phyloP scores from a whole-genome alignment of 495 filamentous ascomycete genomes.

The Talaromyces nanjingensis region DNA sequence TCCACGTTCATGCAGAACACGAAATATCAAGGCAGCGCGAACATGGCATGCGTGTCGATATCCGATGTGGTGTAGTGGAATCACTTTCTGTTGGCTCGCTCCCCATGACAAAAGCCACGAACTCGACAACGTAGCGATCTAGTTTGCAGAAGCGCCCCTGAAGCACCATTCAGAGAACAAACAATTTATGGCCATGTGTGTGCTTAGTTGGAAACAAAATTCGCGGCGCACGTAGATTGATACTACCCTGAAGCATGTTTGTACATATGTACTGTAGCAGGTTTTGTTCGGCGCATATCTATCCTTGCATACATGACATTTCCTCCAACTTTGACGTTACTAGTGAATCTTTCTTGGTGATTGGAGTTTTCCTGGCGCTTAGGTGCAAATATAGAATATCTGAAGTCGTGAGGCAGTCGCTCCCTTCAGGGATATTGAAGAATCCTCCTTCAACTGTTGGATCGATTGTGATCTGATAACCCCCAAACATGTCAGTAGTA shows the following conservation, averaged over 20 bases:
- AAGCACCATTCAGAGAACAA: background rate
- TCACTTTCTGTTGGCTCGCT: background rate
- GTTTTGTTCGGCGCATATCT: background rate
- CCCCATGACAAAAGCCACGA: background rate
- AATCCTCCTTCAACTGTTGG: background rate
- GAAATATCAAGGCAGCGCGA: background rate
- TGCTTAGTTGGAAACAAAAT: background rate
- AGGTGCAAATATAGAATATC: background rate
- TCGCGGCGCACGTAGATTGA: background rate
- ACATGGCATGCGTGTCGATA: constrained; percentile 1
- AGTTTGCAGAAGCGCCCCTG: background rate
- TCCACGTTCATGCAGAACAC: background rate
- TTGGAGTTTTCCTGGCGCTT: background rate
- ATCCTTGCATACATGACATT: background rate
- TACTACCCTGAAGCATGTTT: background rate
- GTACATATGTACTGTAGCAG: background rate
- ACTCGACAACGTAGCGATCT: background rate
- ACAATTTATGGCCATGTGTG: background rate
- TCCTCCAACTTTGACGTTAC: background rate
- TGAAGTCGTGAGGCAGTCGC: background rate
- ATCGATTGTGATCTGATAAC: background rate
- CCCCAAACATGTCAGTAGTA: background rate
- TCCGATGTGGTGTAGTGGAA: constrained; percentile 1
- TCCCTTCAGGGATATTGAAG: background rate
- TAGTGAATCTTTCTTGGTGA: background rate